Percentiles rank a stretch among this genome's conserved stretches.
Evolutionary conservation across 768 basidiomycete species (phyloP).

Genomic region (Coprinopsis cinerea): DNA sequence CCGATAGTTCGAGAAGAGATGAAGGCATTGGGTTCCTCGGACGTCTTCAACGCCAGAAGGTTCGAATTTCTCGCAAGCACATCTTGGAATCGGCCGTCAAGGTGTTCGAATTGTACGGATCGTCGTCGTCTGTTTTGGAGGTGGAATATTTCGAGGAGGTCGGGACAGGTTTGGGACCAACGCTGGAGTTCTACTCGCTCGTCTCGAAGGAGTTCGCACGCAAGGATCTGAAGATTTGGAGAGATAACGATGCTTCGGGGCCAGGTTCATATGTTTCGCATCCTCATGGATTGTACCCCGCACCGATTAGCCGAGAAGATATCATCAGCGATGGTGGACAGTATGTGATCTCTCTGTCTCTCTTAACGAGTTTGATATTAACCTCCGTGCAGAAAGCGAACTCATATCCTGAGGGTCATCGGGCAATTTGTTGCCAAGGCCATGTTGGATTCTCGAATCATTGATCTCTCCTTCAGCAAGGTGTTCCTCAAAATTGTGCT

Average conservation of each 20-base stretch:
- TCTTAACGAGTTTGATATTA: conserved; percentile 6
- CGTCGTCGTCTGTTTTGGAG: conserved; percentile 88
- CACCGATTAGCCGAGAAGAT: conserved; percentile 69
- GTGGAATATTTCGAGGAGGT: conserved; percentile 99
- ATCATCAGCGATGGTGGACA: conserved; percentile 67
- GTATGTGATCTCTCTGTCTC: conserved; percentile 29
- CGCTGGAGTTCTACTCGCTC: conserved; percentile 96
- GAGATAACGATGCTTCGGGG: conserved; percentile 67
- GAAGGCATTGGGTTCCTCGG: conserved; percentile 92
- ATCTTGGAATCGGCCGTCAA: conserved; percentile 95
- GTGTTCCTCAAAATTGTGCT: conserved; percentile 90
- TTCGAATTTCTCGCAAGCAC: conserved; percentile 91
- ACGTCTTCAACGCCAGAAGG: conserved; percentile 91
- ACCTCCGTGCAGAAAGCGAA: conserved; percentile 55
- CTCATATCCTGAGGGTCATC: conserved; percentile 82
- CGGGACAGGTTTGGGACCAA: conserved; percentile 95
- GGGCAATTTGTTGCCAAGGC: conserved; percentile 98
- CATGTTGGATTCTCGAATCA: conserved; percentile 94
- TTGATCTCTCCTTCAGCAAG: conserved; percentile 92
- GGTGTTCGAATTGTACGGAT: conserved; percentile 94
- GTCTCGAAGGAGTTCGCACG: conserved; percentile 94
- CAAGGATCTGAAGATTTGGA: conserved; percentile 85
- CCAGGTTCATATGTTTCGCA: conserved; percentile 74
- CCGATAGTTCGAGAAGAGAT: conserved; percentile 76
- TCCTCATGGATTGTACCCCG: conserved; percentile 82